Evolutionary conservation across 345 rosid genomes (phyloP).

Genomic region (Stellera chamaejasme): DNA sequence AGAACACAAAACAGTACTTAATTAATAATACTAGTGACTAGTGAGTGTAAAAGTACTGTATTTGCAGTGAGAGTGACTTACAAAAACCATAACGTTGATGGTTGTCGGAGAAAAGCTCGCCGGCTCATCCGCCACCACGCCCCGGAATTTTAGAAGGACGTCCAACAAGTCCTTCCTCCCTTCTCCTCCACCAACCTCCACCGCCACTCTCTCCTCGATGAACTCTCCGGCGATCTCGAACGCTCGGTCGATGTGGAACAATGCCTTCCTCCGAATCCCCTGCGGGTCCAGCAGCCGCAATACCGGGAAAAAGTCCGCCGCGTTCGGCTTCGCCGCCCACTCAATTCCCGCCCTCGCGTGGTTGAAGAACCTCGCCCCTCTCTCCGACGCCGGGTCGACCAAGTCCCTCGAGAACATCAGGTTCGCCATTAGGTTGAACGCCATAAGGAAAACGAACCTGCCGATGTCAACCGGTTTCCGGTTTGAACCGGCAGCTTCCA

Average conservation of each 20-base stretch:
- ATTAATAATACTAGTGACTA: too few species aligned
- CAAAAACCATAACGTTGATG: constrained; percentile 64
- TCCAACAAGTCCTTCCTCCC: constrained; percentile 56
- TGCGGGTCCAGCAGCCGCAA: constrained; percentile 67
- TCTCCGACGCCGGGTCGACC: constrained; percentile 45
- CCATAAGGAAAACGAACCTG: constrained; percentile 56
- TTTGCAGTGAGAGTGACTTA: constrained; percentile 18
- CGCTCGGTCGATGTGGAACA: constrained; percentile 50
- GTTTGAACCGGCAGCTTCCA: constrained; percentile 28
- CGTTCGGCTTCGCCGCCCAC: constrained; percentile 63
- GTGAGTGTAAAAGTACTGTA: neutral
- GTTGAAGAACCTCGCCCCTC: constrained; percentile 46
- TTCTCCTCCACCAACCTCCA: constrained; percentile 19
- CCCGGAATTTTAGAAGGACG: constrained; percentile 72
- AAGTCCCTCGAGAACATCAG: constrained; percentile 64
- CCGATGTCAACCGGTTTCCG: constrained; percentile 43
- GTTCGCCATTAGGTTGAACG: constrained; percentile 68
- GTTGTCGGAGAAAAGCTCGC: constrained; percentile 41
- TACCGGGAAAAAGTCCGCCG: constrained; percentile 67
- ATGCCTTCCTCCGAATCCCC: constrained; percentile 53
- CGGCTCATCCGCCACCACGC: constrained; percentile 42
- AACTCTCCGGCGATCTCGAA: constrained; percentile 54
- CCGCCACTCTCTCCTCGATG: constrained; percentile 38
- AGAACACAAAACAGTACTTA: too few species aligned
- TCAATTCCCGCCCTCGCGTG: constrained; percentile 80